A percentile compares a stretch with the other conserved stretches of the same genome.
These are phyloP conservation scores for Oligophagozyma castellii DNA, from an alignment of 1,139 yeast species.

Conservation along the genomic window DNA sequence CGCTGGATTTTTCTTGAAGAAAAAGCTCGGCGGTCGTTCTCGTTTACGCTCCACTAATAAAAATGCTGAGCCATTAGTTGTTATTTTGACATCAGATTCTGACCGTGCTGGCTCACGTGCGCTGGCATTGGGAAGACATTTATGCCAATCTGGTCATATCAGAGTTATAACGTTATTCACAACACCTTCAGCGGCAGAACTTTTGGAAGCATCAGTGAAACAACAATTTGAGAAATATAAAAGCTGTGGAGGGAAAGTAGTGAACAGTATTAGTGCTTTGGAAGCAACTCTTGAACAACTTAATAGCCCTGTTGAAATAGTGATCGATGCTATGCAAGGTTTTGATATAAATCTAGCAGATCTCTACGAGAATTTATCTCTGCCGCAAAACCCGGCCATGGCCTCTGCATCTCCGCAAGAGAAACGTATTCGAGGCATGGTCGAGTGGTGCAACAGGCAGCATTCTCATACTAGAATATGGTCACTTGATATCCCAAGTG, in stretches of 20 bases:
- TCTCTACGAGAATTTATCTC: constrained; percentile 33
- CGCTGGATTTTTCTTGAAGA: constrained; percentile 44
- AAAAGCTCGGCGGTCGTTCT: constrained; percentile 54
- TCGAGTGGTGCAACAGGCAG: constrained; percentile 53
- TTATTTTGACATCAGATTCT: constrained; percentile 53
- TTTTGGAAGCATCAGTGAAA: constrained; percentile 17
- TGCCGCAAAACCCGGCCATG: constrained; percentile 21
- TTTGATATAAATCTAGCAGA: constrained; percentile 52
- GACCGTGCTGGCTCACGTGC: constrained; percentile 67
- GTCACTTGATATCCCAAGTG: constrained; percentile 73
- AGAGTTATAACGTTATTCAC: constrained; percentile 35
- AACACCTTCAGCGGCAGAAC: constrained; percentile 10
- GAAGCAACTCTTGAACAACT: constrained; percentile 28
- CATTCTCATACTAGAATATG: constrained; percentile 33
- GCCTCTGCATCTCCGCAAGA: constrained; percentile 4
- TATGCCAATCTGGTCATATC: constrained; percentile 47
- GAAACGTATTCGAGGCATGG: constrained; percentile 23
- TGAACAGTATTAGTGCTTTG: constrained; percentile 27
- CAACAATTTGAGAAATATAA: constrained; percentile 43
- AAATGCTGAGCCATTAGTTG: constrained; percentile 66
- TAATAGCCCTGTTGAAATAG: constrained; percentile 65
- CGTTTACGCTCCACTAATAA: constrained; percentile 49
- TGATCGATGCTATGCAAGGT: constrained; percentile 75
- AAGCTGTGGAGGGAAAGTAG: constrained; percentile 38
- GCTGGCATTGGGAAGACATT: constrained; percentile 66